Conservation (phyloP, 148 eudicot species). For the Oxyria digyna region DNA sequence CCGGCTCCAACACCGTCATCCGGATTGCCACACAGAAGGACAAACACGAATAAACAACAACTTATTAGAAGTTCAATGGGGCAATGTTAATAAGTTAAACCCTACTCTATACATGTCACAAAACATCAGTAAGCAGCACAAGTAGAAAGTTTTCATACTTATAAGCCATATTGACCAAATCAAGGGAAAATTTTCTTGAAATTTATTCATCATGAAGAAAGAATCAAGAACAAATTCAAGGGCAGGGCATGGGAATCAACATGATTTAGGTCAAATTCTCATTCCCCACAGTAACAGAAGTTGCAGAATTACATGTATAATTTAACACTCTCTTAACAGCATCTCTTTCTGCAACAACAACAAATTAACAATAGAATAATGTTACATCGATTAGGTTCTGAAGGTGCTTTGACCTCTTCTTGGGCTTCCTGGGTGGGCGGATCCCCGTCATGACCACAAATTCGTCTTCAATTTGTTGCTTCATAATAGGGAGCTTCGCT, state of each 20-base stretch:
- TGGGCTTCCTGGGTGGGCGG: slow-evolving; percentile 31
- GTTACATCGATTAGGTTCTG: slow-evolving; percentile 40
- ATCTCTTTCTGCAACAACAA: background rate
- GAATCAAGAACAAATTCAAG: no score
- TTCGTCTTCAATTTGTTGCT: slow-evolving; percentile 36
- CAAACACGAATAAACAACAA: no score
- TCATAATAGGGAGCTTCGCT: slow-evolving; percentile 24
- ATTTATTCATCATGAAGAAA: no score
- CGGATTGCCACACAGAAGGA: no score
- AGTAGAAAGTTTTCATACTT: no score
- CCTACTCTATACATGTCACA: no score
- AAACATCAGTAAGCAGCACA: no score
- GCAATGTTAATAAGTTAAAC: no score
- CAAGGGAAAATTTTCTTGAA: no score
- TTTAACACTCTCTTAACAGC: background rate
- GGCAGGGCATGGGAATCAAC: background rate
- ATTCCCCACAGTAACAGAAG: background rate
- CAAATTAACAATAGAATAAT: background rate
- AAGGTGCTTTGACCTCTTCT: slow-evolving; percentile 31
- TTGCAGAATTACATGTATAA: background rate
- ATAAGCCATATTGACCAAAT: no score
- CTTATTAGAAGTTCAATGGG: no score
- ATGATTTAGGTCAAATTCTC: background rate
- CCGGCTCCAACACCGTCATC: no score
- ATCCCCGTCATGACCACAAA: slow-evolving; percentile 27